Conservation (phyloP, 345 rosid genomes). For the Diplotaxis tenuifolia region DNA sequence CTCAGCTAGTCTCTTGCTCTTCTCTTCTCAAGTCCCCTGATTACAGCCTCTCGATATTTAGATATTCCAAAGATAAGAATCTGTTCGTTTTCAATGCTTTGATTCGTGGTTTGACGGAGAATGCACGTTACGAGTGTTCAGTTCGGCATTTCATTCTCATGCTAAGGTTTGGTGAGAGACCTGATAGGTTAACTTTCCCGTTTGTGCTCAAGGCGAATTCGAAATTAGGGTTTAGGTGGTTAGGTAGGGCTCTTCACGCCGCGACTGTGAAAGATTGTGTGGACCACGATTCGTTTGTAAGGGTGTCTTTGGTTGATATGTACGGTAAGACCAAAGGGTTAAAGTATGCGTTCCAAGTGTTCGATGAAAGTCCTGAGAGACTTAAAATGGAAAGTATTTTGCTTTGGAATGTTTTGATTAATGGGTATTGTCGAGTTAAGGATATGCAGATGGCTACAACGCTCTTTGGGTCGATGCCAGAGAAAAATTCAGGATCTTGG, state of each 20-base stretch:
- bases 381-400: slow-evolving; percentile 39
- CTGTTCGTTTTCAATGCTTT: slow-evolving; percentile 52
- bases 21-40: slow-evolving; percentile 45
- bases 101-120: slow-evolving; percentile 52
- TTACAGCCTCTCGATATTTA: slow-evolving; percentile 46
- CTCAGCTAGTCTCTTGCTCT: slow-evolving; percentile 54
- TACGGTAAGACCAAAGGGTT: slow-evolving; percentile 46
- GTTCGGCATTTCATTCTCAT: slow-evolving; percentile 51
- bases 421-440: slow-evolving; percentile 51
- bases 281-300: slow-evolving; percentile 49
- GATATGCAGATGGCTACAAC: slow-evolving; percentile 46
- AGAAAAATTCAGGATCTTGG: slow-evolving; percentile 52
- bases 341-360: slow-evolving; percentile 43
- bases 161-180: slow-evolving; percentile 44
- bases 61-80: slow-evolving; percentile 42
- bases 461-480: slow-evolving; percentile 51
- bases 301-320: slow-evolving; percentile 50
- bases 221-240: slow-evolving; percentile 31
- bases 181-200: slow-evolving; percentile 55
- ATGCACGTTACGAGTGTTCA: slow-evolving; percentile 37
- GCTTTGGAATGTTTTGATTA: slow-evolving; percentile 66
- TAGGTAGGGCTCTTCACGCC: slow-evolving; percentile 48
- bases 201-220: slow-evolving; percentile 50
- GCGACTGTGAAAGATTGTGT: slow-evolving; percentile 41
- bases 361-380: slow-evolving; percentile 58